Conservation (phyloP, 495 filamentous ascomycete genomes). For the Trichodelitschia bisporula region DNA sequence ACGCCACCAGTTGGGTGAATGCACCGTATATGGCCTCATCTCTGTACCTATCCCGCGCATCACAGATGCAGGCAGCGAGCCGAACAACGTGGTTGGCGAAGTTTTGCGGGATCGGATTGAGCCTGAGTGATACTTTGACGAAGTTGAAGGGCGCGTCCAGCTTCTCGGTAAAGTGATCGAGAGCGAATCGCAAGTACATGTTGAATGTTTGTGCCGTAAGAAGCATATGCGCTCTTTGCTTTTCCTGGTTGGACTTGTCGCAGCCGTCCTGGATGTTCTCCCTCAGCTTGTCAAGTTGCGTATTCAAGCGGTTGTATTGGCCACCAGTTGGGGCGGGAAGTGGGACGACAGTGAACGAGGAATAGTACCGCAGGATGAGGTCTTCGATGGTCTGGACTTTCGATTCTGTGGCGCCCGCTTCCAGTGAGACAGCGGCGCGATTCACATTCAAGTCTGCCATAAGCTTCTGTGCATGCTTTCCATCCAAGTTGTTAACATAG, state of each 20-base stretch:
- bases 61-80: constrained; percentile 21
- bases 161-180: constrained; percentile 28
- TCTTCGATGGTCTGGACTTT: constrained; percentile 19
- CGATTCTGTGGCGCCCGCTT: no score
- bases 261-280: constrained; percentile 17
- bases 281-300: constrained; percentile 24
- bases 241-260: constrained; percentile 16
- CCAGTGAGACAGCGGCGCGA: no score
- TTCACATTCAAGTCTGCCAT: no score
- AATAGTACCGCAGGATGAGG: constrained; percentile 28
- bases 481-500: no score
- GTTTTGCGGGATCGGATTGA: constrained; percentile 22
- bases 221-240: constrained; percentile 22
- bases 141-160: constrained; percentile 32
- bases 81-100: constrained; percentile 29
- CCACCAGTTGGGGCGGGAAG: constrained; percentile 26
- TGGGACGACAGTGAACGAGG: constrained; percentile 24
- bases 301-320: constrained; percentile 20
- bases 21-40: no score
- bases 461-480: no score
- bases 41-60: no score
- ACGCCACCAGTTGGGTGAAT: constrained; percentile 31
- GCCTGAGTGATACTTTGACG: constrained; percentile 20
- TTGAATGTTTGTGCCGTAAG: constrained; percentile 26
- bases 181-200: constrained; percentile 24